A percentile compares a stretch with the other conserved stretches of the same genome.
Evolutionary conservation across 208 protist genomes (phyloP).

Genomic region (Leishmania martiniquensis): DNA sequence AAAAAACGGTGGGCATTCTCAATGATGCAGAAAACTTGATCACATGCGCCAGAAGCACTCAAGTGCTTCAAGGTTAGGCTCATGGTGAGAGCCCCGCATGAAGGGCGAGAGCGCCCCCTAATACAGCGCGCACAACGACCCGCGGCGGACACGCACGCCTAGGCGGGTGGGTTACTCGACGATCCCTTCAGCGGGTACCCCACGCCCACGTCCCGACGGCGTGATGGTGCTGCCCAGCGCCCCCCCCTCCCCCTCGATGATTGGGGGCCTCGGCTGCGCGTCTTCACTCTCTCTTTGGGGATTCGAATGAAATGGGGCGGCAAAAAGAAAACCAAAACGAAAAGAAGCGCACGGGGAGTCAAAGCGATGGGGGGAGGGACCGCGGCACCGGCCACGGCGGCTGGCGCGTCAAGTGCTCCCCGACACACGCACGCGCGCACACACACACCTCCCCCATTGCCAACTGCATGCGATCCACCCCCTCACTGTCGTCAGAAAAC

Average conservation of each 20-base stretch:
- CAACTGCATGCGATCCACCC: background rate
- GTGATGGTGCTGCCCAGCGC: background rate
- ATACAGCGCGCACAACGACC: background rate
- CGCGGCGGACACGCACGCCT: background rate
- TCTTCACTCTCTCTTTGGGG: constrained; percentile 11
- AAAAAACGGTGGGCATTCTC: too few relatives aligned
- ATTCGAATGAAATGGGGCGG: constrained; percentile 10
- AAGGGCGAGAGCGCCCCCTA: background rate
- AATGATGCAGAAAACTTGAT: too few relatives aligned
- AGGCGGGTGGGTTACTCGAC: background rate
- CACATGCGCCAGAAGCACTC: too few relatives aligned
- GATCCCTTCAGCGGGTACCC: background rate
- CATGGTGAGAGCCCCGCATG: background rate
- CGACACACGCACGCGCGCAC: background rate
- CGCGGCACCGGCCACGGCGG: background rate
- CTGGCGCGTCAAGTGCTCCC: background rate
- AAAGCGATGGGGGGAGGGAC: background rate
- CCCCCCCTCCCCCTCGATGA: background rate
- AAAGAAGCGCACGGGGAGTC: constrained; percentile 3
- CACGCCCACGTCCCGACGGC: background rate
- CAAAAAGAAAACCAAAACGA: constrained; percentile 10
- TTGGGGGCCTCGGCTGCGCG: background rate
- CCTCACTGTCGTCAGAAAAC: background rate
- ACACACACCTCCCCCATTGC: background rate
- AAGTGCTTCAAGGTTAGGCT: too few relatives aligned